Percentiles rank a stretch among this genome's conserved stretches.
These are phyloP conservation scores for Ophiostoma montium DNA, from an alignment of 2,329 filamentous ascomycete genomes.

Conservation along the genomic window DNA sequence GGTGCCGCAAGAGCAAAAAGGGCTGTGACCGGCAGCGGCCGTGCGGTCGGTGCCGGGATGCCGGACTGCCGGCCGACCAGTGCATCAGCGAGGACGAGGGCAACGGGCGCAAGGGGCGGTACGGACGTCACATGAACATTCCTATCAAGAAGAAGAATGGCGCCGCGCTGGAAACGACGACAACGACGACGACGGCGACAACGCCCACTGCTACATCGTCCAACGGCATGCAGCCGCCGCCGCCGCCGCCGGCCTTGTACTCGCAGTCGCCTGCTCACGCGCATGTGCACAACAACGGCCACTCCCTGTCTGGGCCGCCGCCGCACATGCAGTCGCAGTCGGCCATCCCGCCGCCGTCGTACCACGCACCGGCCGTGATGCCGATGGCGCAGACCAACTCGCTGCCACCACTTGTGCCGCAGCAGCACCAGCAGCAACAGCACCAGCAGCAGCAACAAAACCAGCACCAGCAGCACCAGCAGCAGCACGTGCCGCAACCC, in stretches of 20 bases:
- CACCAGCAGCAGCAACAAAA: background rate
- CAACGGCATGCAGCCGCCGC: conserved; percentile 12
- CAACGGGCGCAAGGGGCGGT: conserved; percentile 90
- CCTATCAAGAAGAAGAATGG: conserved; percentile 45
- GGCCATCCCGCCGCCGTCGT: conserved; percentile 4
- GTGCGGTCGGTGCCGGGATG: conserved; percentile 89
- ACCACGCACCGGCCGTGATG: conserved; percentile 1
- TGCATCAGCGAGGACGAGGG: conserved; percentile 97
- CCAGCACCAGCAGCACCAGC: conserved; percentile 14
- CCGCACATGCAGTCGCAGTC: background rate
- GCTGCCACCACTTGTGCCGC: background rate
- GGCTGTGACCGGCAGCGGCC: conserved; percentile 94
- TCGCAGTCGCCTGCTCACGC: background rate
- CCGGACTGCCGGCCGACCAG: conserved; percentile 80
- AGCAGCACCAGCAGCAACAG: background rate
- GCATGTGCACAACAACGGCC: background rate
- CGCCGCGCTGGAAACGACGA: conserved; percentile 10
- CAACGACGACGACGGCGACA: conserved; percentile 10
- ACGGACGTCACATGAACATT: conserved; percentile 59
- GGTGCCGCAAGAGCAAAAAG: conserved; percentile 99
- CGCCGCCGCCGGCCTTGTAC: conserved; percentile 2
- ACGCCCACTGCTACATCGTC: background rate
- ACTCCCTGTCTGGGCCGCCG: background rate
- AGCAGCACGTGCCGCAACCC: conserved; percentile 15
- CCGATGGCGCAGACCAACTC: background rate